Evolutionary conservation across 2,329 filamentous ascomycete species (phyloP).

Genomic region (Clonostachys solani): DNA sequence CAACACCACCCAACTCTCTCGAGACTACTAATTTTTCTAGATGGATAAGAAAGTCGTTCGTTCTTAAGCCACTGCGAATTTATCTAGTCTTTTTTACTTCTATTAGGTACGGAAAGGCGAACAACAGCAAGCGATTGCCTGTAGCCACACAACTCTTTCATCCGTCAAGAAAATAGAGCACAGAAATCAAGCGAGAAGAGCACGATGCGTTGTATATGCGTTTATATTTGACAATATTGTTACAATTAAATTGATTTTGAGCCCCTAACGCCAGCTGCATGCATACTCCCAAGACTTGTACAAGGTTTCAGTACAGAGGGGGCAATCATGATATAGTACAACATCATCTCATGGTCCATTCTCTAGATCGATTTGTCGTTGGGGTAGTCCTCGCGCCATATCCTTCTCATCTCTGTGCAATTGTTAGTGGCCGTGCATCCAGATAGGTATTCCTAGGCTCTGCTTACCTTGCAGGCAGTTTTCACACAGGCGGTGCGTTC

Average conservation of each 20-base stretch:
- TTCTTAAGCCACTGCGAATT: too few species aligned
- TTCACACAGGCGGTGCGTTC: constrained; percentile 83
- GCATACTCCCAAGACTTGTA: constrained; percentile 8
- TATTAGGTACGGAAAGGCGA: too few species aligned
- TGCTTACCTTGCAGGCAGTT: constrained; percentile 78
- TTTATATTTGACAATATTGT: not conserved
- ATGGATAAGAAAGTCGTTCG: too few species aligned
- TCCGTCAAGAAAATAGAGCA: too few species aligned
- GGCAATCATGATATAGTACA: constrained; percentile 1
- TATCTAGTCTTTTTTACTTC: too few species aligned
- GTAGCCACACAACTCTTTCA: too few species aligned
- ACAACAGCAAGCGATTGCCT: too few species aligned
- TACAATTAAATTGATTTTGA: not conserved
- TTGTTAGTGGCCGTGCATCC: constrained; percentile 5
- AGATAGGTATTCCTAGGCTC: not conserved
- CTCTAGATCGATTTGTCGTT: constrained; percentile 22
- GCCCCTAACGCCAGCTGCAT: constrained; percentile 10
- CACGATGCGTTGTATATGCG: too few species aligned
- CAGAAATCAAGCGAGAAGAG: too few species aligned
- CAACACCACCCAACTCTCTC: too few species aligned
- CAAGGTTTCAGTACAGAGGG: not conserved
- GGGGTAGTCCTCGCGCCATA: constrained; percentile 35
- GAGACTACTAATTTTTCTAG: too few species aligned
- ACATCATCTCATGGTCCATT: not conserved
- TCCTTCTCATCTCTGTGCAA: constrained; percentile 36